These are phyloP conservation scores for Dioscorea dumetorum DNA, from an alignment of 106 monocot genomes.

Conservation along the genomic window DNA sequence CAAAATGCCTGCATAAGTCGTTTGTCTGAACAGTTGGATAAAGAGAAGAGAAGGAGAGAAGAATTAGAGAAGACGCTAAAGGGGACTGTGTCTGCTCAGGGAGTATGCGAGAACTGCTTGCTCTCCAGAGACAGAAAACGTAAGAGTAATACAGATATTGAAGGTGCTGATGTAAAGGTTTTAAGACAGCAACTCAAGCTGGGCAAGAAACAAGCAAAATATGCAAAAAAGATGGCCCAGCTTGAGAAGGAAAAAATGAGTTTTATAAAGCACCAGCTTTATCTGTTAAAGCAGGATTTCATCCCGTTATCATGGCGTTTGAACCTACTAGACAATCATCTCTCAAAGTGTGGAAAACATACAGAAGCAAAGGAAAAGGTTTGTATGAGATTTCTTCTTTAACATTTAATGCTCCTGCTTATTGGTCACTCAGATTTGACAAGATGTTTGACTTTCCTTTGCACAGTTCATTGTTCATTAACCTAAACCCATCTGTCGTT, in stretches of 20 bases:
- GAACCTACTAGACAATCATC: slow-evolving; percentile 40
- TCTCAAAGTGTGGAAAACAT: slow-evolving; percentile 39
- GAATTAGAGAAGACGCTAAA: slow-evolving; percentile 42
- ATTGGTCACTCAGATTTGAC: background rate
- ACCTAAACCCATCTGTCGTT: background rate
- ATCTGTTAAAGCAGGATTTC: slow-evolving; percentile 55
- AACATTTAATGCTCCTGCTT: background rate
- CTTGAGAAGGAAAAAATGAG: slow-evolving; percentile 57
- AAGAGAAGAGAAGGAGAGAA: slow-evolving; percentile 44
- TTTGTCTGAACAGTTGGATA: slow-evolving; percentile 42
- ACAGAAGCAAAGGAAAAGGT: slow-evolving; percentile 53
- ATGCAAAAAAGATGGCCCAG: slow-evolving; percentile 46
- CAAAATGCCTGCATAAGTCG: slow-evolving; percentile 37
- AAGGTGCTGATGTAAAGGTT: slow-evolving; percentile 28
- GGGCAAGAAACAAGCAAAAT: slow-evolving; percentile 52
- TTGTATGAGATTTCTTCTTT: slow-evolving; percentile 27
- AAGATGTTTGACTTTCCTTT: background rate
- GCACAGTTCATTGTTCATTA: background rate
- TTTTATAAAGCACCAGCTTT: slow-evolving; percentile 48
- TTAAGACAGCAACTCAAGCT: slow-evolving; percentile 66
- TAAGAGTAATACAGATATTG: slow-evolving; percentile 2
- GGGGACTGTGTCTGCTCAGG: slow-evolving; percentile 4
- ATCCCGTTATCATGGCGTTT: slow-evolving; percentile 44
- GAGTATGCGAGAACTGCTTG: background rate
- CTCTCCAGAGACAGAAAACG: slow-evolving; percentile 5